phyloP scores from a whole-genome alignment of 768 basidiomycete species.

The Rhodosporidiobolus odoratus region DNA sequence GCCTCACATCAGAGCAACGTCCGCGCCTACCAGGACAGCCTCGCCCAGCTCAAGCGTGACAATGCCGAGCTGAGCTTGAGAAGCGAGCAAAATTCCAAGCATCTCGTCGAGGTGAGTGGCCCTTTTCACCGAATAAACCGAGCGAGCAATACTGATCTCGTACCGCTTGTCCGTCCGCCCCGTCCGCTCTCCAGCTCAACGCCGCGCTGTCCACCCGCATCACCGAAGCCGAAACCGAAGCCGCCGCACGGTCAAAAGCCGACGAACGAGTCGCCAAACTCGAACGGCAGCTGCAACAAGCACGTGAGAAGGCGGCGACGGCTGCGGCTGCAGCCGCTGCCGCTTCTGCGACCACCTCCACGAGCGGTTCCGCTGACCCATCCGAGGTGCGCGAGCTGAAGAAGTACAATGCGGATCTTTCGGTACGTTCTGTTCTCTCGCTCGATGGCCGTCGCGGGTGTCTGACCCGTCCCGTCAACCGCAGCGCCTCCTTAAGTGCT shows the following conservation, averaged over 20 bases:
- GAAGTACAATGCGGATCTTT: slow-evolving; percentile 38
- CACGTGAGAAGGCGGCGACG: slow-evolving; percentile 38
- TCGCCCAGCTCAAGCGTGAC: slow-evolving; percentile 42
- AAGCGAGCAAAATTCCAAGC: slow-evolving; percentile 39
- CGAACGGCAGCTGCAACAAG: slow-evolving; percentile 45
- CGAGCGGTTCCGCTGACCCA: slow-evolving; percentile 43
- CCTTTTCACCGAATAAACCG: too few relatives aligned
- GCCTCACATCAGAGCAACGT: slow-evolving; percentile 44
- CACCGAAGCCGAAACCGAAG: slow-evolving; percentile 43
- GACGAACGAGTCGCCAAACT: slow-evolving; percentile 46
- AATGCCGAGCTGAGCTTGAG: slow-evolving; percentile 41
- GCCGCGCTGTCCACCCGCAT: slow-evolving; percentile 42
- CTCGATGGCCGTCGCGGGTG: not conserved
- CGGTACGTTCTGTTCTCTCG: slow-evolving; percentile 38
- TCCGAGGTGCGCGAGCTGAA: slow-evolving; percentile 37
- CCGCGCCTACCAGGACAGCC: slow-evolving; percentile 40
- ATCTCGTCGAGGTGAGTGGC: slow-evolving; percentile 41
- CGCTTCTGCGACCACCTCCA: slow-evolving; percentile 25
- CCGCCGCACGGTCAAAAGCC: slow-evolving; percentile 36
- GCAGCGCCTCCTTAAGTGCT: slow-evolving; percentile 79
- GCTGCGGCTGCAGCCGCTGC: slow-evolving; percentile 8
- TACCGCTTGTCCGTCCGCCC: not conserved
- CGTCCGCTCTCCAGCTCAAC: slow-evolving; percentile 37
- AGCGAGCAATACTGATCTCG: not conserved
- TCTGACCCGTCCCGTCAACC: not conserved